These are phyloP conservation scores for Panaeolus papilionaceus DNA, from an alignment of 768 basidiomycete genomes.

Conservation along the genomic window DNA sequence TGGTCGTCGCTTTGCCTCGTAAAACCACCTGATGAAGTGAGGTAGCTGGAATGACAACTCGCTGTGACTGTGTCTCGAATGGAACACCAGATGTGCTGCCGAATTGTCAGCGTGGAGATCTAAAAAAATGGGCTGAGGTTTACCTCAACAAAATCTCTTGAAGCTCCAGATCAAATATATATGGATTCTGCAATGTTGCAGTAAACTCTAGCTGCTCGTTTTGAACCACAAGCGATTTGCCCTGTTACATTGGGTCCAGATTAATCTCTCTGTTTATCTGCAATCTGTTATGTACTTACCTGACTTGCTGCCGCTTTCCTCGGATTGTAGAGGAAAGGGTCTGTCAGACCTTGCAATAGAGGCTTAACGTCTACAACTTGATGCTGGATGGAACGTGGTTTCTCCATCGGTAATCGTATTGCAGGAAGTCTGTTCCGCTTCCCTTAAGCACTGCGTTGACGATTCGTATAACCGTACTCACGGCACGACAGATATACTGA, in stretches of 20 bases:
- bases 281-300: slow-evolving; percentile 43
- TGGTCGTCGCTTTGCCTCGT: slow-evolving; percentile 64
- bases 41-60: slow-evolving; percentile 74
- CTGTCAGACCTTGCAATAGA: slow-evolving; percentile 62
- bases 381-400: slow-evolving; percentile 61
- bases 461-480: slow-evolving; percentile 41
- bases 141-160: slow-evolving; percentile 85
- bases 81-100: slow-evolving; percentile 80
- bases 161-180: slow-evolving; percentile 90
- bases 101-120: slow-evolving; percentile 12
- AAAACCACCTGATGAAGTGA: slow-evolving; percentile 78
- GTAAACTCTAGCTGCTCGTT: slow-evolving; percentile 85
- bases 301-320: slow-evolving; percentile 63
- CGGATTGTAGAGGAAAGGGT: slow-evolving; percentile 95
- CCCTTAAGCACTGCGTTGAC: background rate
- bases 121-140: slow-evolving; percentile 20
- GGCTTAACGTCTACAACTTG: slow-evolving; percentile 47
- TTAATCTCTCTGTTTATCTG: background rate
- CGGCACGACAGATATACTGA: slow-evolving; percentile 82
- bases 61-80: slow-evolving; percentile 70
- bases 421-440: slow-evolving; percentile 64
- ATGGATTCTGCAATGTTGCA: slow-evolving; percentile 89
- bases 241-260: slow-evolving; percentile 37
- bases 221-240: slow-evolving; percentile 74
- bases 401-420: slow-evolving; percentile 76